A percentile compares a stretch with the other conserved stretches of the same genome.
These are phyloP conservation scores for Globisporangium camurandrum DNA, from an alignment of 352 stramenopile genomes.

Conservation along the genomic window DNA sequence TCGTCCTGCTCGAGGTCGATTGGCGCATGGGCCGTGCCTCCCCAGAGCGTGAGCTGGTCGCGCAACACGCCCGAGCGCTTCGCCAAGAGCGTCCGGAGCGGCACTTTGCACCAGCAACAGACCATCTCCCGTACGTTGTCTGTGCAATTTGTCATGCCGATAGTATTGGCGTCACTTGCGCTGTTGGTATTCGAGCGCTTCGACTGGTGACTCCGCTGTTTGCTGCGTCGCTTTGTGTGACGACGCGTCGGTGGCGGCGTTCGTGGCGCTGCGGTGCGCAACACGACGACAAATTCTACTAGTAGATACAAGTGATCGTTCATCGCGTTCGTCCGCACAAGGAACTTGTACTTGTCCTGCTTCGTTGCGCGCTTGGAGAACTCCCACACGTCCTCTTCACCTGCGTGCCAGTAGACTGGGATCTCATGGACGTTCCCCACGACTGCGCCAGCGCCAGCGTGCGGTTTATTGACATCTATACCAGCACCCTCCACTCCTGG, in stretches of 20 bases:
- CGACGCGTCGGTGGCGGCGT: too few species aligned
- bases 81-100: constrained; percentile 39
- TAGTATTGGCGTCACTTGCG: constrained; percentile 7
- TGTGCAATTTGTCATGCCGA: too few species aligned
- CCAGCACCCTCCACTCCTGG: too few species aligned
- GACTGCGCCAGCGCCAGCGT: constrained; percentile 24
- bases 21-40: constrained; percentile 49
- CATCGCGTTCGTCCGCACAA: constrained; percentile 61
- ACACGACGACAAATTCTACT: constrained; percentile 67
- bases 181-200: constrained; percentile 6
- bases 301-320: constrained; percentile 65
- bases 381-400: constrained; percentile 76
- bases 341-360: constrained; percentile 77
- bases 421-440: constrained; percentile 77
- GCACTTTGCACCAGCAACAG: constrained; percentile 75
- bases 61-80: constrained; percentile 40
- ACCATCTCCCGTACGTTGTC: constrained; percentile 50
- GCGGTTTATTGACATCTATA: too few species aligned
- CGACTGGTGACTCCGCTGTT: neutral
- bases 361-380: constrained; percentile 75
- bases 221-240: too few species aligned
- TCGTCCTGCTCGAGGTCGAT: constrained; percentile 74
- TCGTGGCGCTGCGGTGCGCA: constrained; percentile 28
- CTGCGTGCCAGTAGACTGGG: constrained; percentile 56
- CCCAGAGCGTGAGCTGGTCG: constrained; percentile 49